Evolutionary conservation across 164 flowering plant genomes (phyloP).

Genomic region (Magnolia officinalis): DNA sequence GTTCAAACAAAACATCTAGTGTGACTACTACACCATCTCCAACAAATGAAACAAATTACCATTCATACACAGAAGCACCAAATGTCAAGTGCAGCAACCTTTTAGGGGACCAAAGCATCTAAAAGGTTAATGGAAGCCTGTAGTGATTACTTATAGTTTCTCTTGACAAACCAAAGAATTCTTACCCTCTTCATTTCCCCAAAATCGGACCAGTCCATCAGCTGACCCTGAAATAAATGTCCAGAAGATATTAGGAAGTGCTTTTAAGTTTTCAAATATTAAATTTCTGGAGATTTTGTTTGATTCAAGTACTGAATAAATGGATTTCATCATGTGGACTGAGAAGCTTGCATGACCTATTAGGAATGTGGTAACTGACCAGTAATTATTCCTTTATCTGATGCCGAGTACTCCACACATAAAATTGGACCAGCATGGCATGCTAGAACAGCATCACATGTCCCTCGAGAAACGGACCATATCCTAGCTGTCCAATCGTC

Average conservation of each 20-base stretch:
- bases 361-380: conserved; percentile 34
- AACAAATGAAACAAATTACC: too few species aligned
- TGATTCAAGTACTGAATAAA: neutral
- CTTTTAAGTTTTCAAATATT: conserved; percentile 1
- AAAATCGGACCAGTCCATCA: conserved; percentile 90
- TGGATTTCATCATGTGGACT: neutral
- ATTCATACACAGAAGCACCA: too few species aligned
- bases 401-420: conserved; percentile 72
- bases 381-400: conserved; percentile 85
- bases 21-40: too few species aligned
- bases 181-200: conserved; percentile 95
- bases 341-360: neutral
- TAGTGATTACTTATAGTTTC: neutral
- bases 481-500: conserved; percentile 99
- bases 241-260: neutral
- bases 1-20: too few species aligned
- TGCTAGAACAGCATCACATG: conserved; percentile 94
- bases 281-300: neutral
- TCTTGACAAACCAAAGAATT: neutral
- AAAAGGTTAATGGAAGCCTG: too few species aligned
- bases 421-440: conserved; percentile 95
- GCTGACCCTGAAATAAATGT: conserved; percentile 64
- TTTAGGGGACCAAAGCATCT: too few species aligned
- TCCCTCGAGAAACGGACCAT: conserved; percentile 95
- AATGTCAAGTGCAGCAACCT: too few species aligned